phyloP scores from a whole-genome alignment of 495 filamentous ascomycete species.

The Podospora fimiseda region DNA sequence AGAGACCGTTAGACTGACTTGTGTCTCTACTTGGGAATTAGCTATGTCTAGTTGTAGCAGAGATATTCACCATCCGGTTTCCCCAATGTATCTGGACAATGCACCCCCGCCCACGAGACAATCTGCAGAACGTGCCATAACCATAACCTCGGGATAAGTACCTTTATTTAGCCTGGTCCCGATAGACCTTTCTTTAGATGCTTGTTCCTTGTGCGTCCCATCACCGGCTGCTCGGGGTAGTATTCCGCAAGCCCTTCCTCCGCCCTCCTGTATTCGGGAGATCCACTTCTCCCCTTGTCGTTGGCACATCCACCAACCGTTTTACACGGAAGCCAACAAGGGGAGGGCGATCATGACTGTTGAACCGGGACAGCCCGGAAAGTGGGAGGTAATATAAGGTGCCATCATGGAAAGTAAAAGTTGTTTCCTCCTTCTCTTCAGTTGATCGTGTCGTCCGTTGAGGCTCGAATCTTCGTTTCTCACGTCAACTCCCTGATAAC shows the following conservation, averaged over 20 bases:
- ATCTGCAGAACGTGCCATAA: too few relatives aligned
- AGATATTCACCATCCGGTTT: too few relatives aligned
- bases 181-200: too few relatives aligned
- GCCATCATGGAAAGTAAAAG: not conserved
- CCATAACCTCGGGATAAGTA: too few relatives aligned
- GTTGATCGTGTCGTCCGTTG: not conserved
- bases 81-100: too few relatives aligned
- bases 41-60: too few relatives aligned
- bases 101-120: too few relatives aligned
- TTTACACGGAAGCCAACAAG: constrained; percentile 7
- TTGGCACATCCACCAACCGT: constrained; percentile 26
- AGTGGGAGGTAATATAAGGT: not conserved
- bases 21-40: too few relatives aligned
- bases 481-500: not conserved
- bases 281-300: constrained; percentile 6
- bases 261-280: constrained; percentile 27
- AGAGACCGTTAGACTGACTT: too few relatives aligned
- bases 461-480: not conserved
- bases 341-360: constrained; percentile 3
- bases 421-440: not conserved
- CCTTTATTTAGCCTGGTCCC: too few relatives aligned
- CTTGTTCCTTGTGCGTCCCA: not conserved
- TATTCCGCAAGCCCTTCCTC: constrained; percentile 26
- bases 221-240: constrained; percentile 23
- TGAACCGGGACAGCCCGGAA: constrained; percentile 10